Percentiles rank a stretch among this genome's conserved stretches.
Evolutionary conservation across 1,284 basidiomycete genomes (phyloP).

Genomic region (Sanghuangporus sanghuang): DNA sequence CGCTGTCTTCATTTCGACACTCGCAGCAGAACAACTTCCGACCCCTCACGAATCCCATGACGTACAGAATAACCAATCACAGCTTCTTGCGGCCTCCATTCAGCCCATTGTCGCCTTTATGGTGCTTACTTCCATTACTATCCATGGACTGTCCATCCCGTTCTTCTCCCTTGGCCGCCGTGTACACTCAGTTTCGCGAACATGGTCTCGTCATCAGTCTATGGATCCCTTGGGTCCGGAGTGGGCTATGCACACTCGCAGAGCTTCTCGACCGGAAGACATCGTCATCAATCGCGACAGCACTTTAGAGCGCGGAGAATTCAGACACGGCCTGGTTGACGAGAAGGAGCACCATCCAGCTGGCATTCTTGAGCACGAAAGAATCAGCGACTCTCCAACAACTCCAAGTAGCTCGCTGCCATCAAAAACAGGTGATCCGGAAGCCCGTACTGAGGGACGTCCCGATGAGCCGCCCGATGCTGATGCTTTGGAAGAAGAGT

Average conservation of each 20-base stretch:
- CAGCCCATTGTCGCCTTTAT: slow-evolving; percentile 91
- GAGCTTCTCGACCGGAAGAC: slow-evolving; percentile 61
- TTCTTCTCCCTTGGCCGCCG: slow-evolving; percentile 87
- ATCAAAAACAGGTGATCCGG: slow-evolving; percentile 17
- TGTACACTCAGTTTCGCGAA: slow-evolving; percentile 84
- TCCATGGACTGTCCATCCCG: slow-evolving; percentile 90
- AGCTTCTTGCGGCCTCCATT: slow-evolving; percentile 68
- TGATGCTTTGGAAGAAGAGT: slow-evolving; percentile 43
- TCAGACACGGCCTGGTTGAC: slow-evolving; percentile 23
- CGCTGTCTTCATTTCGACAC: slow-evolving; percentile 88
- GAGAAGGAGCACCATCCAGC: slow-evolving; percentile 30
- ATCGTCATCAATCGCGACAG: slow-evolving; percentile 81
- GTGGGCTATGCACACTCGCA: slow-evolving; percentile 76
- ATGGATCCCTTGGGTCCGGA: slow-evolving; percentile 47
- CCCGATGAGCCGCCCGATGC: slow-evolving; percentile 41
- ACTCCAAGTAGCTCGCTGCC: slow-evolving; percentile 19
- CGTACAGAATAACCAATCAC: slow-evolving; percentile 56
- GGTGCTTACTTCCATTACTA: slow-evolving; percentile 82
- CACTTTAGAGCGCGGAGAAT: slow-evolving; percentile 45
- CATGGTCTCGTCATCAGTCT: slow-evolving; percentile 72
- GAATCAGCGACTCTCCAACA: slow-evolving; percentile 20
- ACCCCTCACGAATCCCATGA: slow-evolving; percentile 32
- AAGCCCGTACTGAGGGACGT: slow-evolving; percentile 26
- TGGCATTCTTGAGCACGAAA: slow-evolving; percentile 21
- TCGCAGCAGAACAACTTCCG: slow-evolving; percentile 70